Conservation (phyloP, 257 asterid species). For the Capsicum chinense region DNA sequence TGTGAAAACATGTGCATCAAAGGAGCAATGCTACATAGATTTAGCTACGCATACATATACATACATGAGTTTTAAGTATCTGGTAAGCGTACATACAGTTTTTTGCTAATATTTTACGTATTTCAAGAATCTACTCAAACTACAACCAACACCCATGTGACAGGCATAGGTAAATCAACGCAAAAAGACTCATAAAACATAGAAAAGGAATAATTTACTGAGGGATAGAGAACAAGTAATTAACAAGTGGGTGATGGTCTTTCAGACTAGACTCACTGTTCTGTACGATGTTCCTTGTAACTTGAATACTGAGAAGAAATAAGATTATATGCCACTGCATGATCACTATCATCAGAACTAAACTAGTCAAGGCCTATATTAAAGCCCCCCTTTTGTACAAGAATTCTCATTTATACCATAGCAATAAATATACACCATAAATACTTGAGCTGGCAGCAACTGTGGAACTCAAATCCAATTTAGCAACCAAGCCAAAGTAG, state of each 20-base stretch:
- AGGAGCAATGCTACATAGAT: not conserved
- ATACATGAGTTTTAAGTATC: not conserved
- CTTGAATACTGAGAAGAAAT: conserved; percentile 19
- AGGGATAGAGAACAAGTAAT: not conserved
- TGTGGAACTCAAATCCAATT: conserved; percentile 11
- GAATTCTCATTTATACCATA: not conserved
- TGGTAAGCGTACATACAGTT: not conserved
- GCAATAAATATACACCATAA: conserved; percentile 4
- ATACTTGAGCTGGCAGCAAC: conserved; percentile 1
- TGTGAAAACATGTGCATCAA: not conserved
- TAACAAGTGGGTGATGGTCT: not conserved
- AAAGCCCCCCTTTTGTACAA: not conserved
- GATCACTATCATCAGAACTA: conserved; percentile 3
- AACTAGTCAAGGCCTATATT: not conserved
- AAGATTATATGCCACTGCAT: not conserved
- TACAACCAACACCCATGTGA: not conserved
- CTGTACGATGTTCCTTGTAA: not conserved
- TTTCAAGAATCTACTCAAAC: not conserved
- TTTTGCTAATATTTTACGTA: not conserved
- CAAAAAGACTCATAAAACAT: not conserved
- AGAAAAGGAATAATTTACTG: conserved; percentile 15
- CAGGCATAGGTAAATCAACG: conserved; percentile 15
- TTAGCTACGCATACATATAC: not conserved
- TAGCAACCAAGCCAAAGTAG: conserved; percentile 2
- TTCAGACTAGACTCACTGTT: not conserved